These are phyloP conservation scores for Aspergillus persii DNA, from an alignment of 2,329 filamentous ascomycete species.

Conservation along the genomic window DNA sequence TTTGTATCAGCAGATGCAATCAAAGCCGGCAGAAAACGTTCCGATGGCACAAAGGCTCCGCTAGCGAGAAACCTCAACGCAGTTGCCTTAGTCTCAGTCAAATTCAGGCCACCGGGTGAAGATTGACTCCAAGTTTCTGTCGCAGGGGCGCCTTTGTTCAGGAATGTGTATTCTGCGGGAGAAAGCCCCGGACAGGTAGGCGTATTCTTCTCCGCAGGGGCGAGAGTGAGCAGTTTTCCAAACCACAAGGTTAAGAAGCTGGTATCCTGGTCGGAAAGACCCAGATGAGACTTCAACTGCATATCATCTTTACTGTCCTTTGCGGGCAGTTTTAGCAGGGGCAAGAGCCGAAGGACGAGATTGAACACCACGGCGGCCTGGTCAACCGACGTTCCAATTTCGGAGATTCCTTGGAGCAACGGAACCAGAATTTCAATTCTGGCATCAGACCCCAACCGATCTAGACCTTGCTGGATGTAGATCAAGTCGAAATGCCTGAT, in stretches of 20 bases:
- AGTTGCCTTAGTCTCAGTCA: constrained; percentile 68
- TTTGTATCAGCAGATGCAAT: constrained; percentile 82
- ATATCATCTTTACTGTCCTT: constrained; percentile 77
- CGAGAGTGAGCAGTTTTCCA: constrained; percentile 71
- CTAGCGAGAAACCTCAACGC: constrained; percentile 73
- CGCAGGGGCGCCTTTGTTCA: constrained; percentile 56
- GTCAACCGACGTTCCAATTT: constrained; percentile 53
- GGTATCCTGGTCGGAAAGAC: constrained; percentile 69
- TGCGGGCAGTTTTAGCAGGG: constrained; percentile 64
- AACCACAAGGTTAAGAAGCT: constrained; percentile 72
- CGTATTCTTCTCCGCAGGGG: constrained; percentile 45
- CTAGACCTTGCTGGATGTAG: constrained; percentile 82
- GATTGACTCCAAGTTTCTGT: constrained; percentile 61
- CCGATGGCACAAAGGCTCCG: constrained; percentile 77
- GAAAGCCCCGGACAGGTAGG: constrained; percentile 61
- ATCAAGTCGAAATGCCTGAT: constrained; percentile 85
- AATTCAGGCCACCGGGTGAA: constrained; percentile 59
- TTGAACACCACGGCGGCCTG: constrained; percentile 73
- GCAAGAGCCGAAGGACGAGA: constrained; percentile 72
- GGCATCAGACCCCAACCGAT: constrained; percentile 59
- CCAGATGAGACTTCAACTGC: constrained; percentile 63
- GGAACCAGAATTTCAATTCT: constrained; percentile 71
- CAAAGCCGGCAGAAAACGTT: constrained; percentile 79
- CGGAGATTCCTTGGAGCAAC: constrained; percentile 64
- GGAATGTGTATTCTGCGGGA: constrained; percentile 64